phyloP scores from a whole-genome alignment of 345 rosid genomes.

The Brassica juncea region DNA sequence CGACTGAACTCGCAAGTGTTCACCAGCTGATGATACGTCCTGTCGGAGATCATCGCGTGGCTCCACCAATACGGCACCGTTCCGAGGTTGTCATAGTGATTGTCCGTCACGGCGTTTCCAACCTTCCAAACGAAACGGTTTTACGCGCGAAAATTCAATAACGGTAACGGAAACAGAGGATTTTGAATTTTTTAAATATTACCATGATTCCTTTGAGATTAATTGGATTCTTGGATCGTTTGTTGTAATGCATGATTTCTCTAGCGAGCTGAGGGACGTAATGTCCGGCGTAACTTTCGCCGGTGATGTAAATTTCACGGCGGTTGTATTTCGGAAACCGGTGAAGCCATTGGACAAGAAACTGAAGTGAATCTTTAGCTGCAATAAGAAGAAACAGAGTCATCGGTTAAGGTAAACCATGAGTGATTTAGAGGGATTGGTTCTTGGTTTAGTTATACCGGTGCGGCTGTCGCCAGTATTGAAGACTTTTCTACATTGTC shows the following conservation, averaged over 20 bases:
- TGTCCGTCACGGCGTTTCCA: slow-evolving; percentile 96
- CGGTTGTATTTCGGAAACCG: slow-evolving; percentile 79
- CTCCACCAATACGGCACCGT: slow-evolving; percentile 99
- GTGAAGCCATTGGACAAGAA: slow-evolving; percentile 70
- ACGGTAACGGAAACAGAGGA: slow-evolving; percentile 9
- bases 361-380: slow-evolving; percentile 87
- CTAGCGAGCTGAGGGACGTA: slow-evolving; percentile 94
- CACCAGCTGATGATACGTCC: slow-evolving; percentile 74
- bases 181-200: neutral
- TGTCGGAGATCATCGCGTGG: slow-evolving; percentile 97
- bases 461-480: slow-evolving; percentile 86
- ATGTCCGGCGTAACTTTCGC: slow-evolving; percentile 99
- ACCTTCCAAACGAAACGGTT: slow-evolving; percentile 48
- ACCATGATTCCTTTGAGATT: slow-evolving; percentile 93
- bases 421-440: neutral
- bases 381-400: slow-evolving; percentile 19
- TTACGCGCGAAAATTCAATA: neutral
- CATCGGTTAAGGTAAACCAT: neutral
- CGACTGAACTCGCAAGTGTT: slow-evolving; percentile 78
- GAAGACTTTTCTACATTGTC: neutral
- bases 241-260: slow-evolving; percentile 67
- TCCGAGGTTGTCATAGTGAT: slow-evolving; percentile 89
- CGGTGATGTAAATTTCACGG: slow-evolving; percentile 71
- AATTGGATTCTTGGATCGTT: slow-evolving; percentile 56
- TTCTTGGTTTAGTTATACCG: slow-evolving; percentile 42